These are phyloP conservation scores for Silene vulgaris DNA, from an alignment of 179 eudicot species.

Conservation along the genomic window DNA sequence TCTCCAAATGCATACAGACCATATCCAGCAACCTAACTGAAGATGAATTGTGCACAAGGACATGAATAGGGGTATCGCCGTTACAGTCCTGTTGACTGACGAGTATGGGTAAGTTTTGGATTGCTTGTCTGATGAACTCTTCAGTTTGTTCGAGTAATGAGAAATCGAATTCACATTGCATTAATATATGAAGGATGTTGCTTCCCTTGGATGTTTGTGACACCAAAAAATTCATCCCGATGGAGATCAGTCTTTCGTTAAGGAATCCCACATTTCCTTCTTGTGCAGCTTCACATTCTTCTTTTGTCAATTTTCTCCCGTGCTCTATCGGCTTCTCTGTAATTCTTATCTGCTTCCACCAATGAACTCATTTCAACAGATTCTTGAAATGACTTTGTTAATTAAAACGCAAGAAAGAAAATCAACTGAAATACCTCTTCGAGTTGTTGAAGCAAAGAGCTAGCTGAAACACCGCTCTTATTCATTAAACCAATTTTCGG, in stretches of 20 bases:
- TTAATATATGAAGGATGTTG: slow-evolving; percentile 13
- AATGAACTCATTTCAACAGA: no score
- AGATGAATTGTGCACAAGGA: neutral
- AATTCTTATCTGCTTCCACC: neutral
- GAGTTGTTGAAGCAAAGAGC: slow-evolving; percentile 13
- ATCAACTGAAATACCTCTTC: neutral
- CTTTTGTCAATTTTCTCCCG: slow-evolving; percentile 1
- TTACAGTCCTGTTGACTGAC: neutral
- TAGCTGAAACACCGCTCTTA: slow-evolving; percentile 7
- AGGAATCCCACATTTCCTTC: neutral
- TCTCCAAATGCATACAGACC: neutral
- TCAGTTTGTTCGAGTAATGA: neutral
- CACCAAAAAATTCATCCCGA: neutral
- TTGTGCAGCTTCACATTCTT: neutral
- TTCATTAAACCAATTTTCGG: slow-evolving; percentile 16
- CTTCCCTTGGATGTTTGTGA: neutral
- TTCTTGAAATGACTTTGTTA: no score
- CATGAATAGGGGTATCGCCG: slow-evolving; percentile 16
- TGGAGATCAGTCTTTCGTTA: neutral
- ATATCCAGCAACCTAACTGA: neutral
- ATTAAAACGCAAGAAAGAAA: no score
- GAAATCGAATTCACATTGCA: neutral
- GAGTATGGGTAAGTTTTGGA: neutral
- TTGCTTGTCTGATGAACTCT: slow-evolving; percentile 3
- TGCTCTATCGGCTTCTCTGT: neutral